These are phyloP conservation scores for Pyracantha coccinea DNA, from an alignment of 331 rosid genomes.

Conservation along the genomic window DNA sequence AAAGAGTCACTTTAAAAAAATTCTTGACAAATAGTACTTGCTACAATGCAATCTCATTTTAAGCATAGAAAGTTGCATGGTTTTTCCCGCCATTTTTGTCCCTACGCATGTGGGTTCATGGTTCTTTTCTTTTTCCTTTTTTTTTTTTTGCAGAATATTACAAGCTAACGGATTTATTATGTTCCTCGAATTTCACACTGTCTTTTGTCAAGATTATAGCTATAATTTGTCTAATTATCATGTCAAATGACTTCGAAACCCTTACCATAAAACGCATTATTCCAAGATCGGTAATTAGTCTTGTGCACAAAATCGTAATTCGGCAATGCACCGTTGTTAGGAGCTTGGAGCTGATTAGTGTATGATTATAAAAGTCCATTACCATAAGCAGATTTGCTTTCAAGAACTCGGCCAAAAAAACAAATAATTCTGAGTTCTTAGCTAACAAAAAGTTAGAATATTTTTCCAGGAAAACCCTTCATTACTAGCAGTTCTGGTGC, in stretches of 20 bases:
- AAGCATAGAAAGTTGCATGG: slow-evolving; percentile 6
- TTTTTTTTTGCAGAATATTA: too few relatives aligned
- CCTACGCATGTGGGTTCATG: neutral
- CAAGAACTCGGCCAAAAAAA: slow-evolving; percentile 18
- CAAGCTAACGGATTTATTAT: neutral
- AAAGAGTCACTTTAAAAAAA: too few relatives aligned
- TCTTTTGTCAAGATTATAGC: slow-evolving; percentile 2
- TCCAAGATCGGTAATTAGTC: neutral
- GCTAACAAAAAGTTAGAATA: neutral
- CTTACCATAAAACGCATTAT: neutral
- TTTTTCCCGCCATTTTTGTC: neutral
- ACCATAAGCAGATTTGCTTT: slow-evolving; percentile 7
- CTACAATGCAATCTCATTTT: neutral
- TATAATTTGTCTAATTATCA: slow-evolving; percentile 6
- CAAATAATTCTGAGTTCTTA: neutral
- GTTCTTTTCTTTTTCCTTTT: too few relatives aligned
- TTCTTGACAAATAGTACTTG: neutral
- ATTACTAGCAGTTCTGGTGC: neutral
- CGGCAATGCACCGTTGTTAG: slow-evolving; percentile 24
- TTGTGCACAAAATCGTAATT: neutral
- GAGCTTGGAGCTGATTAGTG: slow-evolving; percentile 4
- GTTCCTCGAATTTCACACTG: slow-evolving; percentile 21
- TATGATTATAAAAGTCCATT: slow-evolving; percentile 26
- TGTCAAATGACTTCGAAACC: neutral
- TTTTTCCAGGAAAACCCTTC: neutral